Base-by-base conservation (phyloP, 352 stramenopile genomes). In the Pythium brachiatum region DNA sequence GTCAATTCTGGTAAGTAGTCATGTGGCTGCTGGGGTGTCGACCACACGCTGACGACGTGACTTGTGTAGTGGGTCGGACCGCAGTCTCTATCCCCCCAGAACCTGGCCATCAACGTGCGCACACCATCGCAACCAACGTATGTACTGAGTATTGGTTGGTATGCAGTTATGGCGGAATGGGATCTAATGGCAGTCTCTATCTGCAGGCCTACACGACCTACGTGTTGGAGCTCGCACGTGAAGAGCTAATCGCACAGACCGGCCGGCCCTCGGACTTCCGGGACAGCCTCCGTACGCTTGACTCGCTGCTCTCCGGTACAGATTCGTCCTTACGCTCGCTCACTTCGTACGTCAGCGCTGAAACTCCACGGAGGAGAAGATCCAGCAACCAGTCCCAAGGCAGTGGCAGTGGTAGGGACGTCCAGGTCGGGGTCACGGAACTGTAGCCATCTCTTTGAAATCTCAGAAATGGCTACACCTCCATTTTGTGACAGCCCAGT, bases 61-160 rank as follows among this genome's bases (percentile, higher is more conserved):
- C 7, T 52, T 20, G 1, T 20, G 23, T 34, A 72, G 66, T 9
- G 39, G 67, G 70, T 2, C 48, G 60, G 29, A 77, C 67, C 18
- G 70, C 67, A 13, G 48, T 75, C n/a, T 74, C 70, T 2, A 53
- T 77, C 11, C 70, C 70, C 7, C 67, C 67, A 4, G 70, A 77
- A n/a, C 70, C 67, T 16, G 36, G 57, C 20, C 63, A 71, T 23
- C 70, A 67, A 32, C 51, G 50, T 20, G 55, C 55, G 1, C 66
- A 77, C 16, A 26, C 69, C 18, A 60, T 73, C 39, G 64, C 70
- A 4, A 25, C 60, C 3, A 60, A 60, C 36, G 62, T 68, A 53
- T 7, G 29, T 47, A n/a, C 18, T 20, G 2, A 12, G 3, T 5
- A 38, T 6, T 54, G 25, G 25, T 36, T 34, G 7, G 23, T 20